Evolutionary conservation across 73 alveolate species (phyloP).

Genomic region (Effrenium voratum): DNA sequence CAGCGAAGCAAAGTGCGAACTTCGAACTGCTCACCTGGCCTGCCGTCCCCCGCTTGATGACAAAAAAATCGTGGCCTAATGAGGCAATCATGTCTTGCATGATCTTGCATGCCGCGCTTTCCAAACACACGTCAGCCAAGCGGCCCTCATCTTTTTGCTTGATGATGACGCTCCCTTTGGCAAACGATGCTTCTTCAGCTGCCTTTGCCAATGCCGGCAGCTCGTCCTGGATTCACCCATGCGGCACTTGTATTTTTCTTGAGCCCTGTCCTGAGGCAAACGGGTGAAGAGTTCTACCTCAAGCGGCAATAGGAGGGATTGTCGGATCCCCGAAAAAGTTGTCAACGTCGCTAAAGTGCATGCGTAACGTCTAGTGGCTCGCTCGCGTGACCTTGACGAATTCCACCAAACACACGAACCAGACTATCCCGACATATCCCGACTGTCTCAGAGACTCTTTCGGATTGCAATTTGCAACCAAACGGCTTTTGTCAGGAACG

Average conservation of each 20-base stretch:
- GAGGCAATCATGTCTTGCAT: neutral
- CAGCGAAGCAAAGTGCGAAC: neutral
- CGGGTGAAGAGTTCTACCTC: constrained; percentile 87
- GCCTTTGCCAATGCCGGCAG: constrained; percentile 61
- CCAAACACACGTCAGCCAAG: neutral
- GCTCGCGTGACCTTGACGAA: neutral
- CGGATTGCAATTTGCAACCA: neutral
- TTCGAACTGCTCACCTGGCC: neutral
- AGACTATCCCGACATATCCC: neutral
- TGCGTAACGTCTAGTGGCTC: neutral
- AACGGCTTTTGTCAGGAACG: constrained; percentile 29
- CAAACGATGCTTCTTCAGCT: constrained; percentile 35
- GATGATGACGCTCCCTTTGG: constrained; percentile 34
- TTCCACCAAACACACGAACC: neutral
- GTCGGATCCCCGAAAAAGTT: neutral
- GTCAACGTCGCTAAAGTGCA: neutral
- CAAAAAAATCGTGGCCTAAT: constrained; percentile 41
- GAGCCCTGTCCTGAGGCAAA: constrained; percentile 52
- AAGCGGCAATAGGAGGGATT: neutral
- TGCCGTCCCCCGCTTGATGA: constrained; percentile 65
- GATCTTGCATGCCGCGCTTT: too few species aligned
- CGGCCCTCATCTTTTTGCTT: constrained; percentile 34
- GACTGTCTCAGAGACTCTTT: neutral
- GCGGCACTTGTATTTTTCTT: neutral
- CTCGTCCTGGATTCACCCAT: constrained; percentile 46